These are phyloP conservation scores for Boletus tomentosulus DNA, from an alignment of 768 basidiomycete species.

Conservation along the genomic window DNA sequence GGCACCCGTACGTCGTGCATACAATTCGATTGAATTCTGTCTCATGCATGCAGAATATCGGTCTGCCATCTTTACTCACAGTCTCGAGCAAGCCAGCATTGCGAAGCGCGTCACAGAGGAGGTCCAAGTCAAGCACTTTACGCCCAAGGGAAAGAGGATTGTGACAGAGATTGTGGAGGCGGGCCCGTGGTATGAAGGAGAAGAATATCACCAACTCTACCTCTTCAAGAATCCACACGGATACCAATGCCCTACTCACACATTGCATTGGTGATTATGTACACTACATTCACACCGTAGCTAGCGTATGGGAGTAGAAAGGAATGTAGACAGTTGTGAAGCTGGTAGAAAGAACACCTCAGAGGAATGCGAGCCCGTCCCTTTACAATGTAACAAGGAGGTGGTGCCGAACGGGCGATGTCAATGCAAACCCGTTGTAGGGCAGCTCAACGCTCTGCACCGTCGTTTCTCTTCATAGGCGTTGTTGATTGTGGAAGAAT, in stretches of 20 bases:
- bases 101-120: constrained; percentile 78
- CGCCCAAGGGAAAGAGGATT: constrained; percentile 66
- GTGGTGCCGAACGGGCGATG: constrained; percentile 64
- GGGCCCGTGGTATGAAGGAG: constrained; percentile 77
- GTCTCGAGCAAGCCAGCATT: constrained; percentile 63
- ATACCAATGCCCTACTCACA: constrained; percentile 90
- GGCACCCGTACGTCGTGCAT: constrained; percentile 63
- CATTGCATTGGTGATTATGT: constrained; percentile 63
- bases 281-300: neutral
- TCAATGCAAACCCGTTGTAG: constrained; percentile 46
- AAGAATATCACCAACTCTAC: constrained; percentile 83
- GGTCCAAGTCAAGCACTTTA: constrained; percentile 80
- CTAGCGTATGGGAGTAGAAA: neutral
- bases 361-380: constrained; percentile 53
- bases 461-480: constrained; percentile 49
- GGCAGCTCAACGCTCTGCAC: constrained; percentile 58
- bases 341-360: constrained; percentile 40
- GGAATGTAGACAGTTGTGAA: neutral
- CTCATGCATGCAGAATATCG: constrained; percentile 66
- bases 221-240: constrained; percentile 76
- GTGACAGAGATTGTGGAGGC: constrained; percentile 72
- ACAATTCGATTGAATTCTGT: neutral
- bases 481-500: constrained; percentile 49
- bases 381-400: constrained; percentile 56
- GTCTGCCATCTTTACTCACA: constrained; percentile 83